These are phyloP conservation scores for Paraphoma sp. DNA, from an alignment of 2,329 filamentous ascomycete species.

Conservation along the genomic window DNA sequence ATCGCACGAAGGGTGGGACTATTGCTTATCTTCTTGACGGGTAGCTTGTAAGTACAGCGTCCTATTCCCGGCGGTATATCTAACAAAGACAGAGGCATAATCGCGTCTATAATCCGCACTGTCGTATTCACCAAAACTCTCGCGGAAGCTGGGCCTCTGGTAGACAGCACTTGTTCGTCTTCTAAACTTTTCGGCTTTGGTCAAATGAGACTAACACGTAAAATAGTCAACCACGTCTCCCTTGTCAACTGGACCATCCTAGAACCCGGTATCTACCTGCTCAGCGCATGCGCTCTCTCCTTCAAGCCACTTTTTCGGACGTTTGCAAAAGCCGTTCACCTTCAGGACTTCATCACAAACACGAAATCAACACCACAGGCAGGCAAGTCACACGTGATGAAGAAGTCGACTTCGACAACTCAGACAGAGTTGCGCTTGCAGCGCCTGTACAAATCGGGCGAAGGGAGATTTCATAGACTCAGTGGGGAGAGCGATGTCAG, in stretches of 20 bases:
- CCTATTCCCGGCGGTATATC: neutral
- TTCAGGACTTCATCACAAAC: slow-evolving; percentile 25
- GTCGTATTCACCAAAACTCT: slow-evolving; percentile 22
- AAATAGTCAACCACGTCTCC: slow-evolving; percentile 16
- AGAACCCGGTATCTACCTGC: slow-evolving; percentile 34
- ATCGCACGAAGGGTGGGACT: slow-evolving; percentile 24
- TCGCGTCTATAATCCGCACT: slow-evolving; percentile 33
- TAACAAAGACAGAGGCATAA: slow-evolving; percentile 23
- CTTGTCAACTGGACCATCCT: slow-evolving; percentile 35
- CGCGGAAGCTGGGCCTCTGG: slow-evolving; percentile 10
- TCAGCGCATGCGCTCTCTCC: slow-evolving; percentile 29
- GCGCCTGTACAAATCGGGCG: neutral
- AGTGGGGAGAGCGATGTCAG: neutral
- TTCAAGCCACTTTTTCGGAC: slow-evolving; percentile 35
- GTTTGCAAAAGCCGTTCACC: slow-evolving; percentile 23
- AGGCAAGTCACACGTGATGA: neutral
- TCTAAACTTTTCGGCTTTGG: neutral
- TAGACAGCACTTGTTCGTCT: slow-evolving; percentile 30
- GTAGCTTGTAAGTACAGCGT: slow-evolving; percentile 27
- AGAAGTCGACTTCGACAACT: neutral
- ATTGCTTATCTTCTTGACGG: slow-evolving; percentile 33
- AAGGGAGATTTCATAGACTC: neutral
- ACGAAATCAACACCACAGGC: slow-evolving; percentile 12
- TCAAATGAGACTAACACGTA: neutral
- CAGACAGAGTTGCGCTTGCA: neutral